Base-by-base conservation (phyloP, 805 yeast species). In the Lipomyces oligophaga region DNA sequence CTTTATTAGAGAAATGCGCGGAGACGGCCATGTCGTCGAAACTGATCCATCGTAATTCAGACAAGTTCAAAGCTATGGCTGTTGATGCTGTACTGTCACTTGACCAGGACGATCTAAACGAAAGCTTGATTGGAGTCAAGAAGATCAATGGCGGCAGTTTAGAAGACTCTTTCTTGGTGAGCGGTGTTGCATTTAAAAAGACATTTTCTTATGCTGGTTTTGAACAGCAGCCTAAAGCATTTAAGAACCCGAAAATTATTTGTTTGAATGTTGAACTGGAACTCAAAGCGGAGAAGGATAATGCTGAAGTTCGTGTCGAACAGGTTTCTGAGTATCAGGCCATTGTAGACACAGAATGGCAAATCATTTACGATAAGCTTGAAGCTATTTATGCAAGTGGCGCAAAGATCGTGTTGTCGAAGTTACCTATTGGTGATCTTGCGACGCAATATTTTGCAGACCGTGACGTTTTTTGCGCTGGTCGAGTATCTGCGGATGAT, bases 391-490 rank as follows among this genome's bases (percentile, higher is more conserved):
- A 79, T 59, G 75, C 74, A 21, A 76, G 95, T 2, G 97, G 97
- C 21, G 96, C 96, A 27, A 81, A 86, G 63, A 86, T 93, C 46
- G 96, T 93, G 34, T 77, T 93, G 52, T 89, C 97, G 15, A 88
- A 88, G 65, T 74, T 93, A 60, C 98, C 98, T 45, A 93, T 93
- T 63, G 98, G 98, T 55, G 98, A 93, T 68, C 76, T 93, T 65
- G 98, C 98, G n/a, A 93, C 98, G 6, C 98, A 93, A 70, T 93
- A 76, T 68, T 93, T 93, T 67, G 98, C 98, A 28, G 98, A 93
- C 67, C 77, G 97, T 65, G 79, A 85, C 63, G 83, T 93, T 42
- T 93, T 93, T 70, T 93, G 98, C 72, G 98, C 98, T 11, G 98
- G 98, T 49, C 78, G 98, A 66, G 96, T 93, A 13, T 67, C 88